Percentiles rank a stretch among this genome's conserved stretches.
These are phyloP conservation scores for Paecilomyces formosus DNA, from an alignment of 2,329 filamentous ascomycete genomes.

Conservation along the genomic window DNA sequence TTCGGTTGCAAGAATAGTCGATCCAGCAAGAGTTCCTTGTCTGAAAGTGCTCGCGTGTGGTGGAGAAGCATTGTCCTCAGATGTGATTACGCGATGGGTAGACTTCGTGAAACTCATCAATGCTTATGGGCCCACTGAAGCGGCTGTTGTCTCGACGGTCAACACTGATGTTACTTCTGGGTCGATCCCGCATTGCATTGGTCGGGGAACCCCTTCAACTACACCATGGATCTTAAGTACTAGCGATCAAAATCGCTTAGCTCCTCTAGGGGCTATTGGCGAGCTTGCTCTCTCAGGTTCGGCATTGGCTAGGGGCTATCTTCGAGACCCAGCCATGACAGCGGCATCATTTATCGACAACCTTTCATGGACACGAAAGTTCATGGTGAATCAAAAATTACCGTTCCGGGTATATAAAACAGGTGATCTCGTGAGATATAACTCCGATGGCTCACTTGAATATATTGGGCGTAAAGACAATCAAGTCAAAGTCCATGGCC, in stretches of 20 bases:
- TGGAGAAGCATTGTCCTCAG: slow-evolving; percentile 59
- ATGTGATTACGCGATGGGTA: slow-evolving; percentile 65
- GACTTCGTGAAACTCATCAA: slow-evolving; percentile 30
- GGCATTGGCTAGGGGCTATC: slow-evolving; percentile 31
- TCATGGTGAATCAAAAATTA: slow-evolving; percentile 5
- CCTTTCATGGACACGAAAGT: slow-evolving; percentile 18
- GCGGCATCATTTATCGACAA: slow-evolving; percentile 19
- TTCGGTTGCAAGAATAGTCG: slow-evolving; percentile 33
- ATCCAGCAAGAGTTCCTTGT: slow-evolving; percentile 30
- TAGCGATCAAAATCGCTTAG: slow-evolving; percentile 20
- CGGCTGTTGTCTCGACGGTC: slow-evolving; percentile 21
- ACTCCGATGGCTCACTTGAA: slow-evolving; percentile 24
- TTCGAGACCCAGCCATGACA: slow-evolving; percentile 30
- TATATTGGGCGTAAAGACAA: slow-evolving; percentile 55
- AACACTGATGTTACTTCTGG: slow-evolving; percentile 20
- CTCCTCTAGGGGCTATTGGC: slow-evolving; percentile 29
- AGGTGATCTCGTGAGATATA: slow-evolving; percentile 25
- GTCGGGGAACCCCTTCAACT: slow-evolving; percentile 18
- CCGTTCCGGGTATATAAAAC: slow-evolving; percentile 20
- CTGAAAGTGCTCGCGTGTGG: slow-evolving; percentile 38
- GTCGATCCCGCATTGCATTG: slow-evolving; percentile 17
- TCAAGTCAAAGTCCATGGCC: slow-evolving; percentile 60
- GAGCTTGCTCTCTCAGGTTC: slow-evolving; percentile 33
- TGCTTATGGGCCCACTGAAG: slow-evolving; percentile 31
- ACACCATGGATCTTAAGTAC: slow-evolving; percentile 29